A percentile compares a stretch with the other conserved stretches of the same genome.
Conservation (phyloP, 179 eudicot genomes). For the Beta macrorhiza region DNA sequence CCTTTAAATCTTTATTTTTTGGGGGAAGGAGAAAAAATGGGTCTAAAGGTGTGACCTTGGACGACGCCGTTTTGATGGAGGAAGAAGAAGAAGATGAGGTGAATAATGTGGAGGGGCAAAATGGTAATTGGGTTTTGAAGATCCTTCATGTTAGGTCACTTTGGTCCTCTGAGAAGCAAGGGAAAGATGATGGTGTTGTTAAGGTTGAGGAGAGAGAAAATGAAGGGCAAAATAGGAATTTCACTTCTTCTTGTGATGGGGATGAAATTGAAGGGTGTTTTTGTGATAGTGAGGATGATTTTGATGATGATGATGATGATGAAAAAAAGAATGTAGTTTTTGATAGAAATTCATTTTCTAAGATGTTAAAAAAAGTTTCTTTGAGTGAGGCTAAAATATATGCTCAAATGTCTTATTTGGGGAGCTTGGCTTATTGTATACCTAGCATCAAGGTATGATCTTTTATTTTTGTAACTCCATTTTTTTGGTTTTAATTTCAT, state of each 20-base stretch:
- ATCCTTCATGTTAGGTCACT: constrained; percentile 60
- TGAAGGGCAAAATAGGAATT: too few species aligned
- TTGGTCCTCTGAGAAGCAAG: constrained; percentile 38
- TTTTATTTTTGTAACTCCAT: not conserved
- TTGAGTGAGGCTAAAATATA: constrained; percentile 73
- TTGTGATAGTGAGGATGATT: constrained; percentile 28
- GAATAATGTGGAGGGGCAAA: constrained; percentile 28
- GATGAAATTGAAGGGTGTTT: constrained; percentile 13
- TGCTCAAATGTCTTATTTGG: constrained; percentile 87
- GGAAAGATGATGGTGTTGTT: not conserved
- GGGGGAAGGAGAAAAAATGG: constrained; percentile 37
- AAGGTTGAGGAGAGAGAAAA: constrained; percentile 18
- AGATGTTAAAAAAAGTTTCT: constrained; percentile 74
- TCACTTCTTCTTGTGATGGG: not conserved
- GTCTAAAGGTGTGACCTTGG: constrained; percentile 44
- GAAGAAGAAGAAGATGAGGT: constrained; percentile 25
- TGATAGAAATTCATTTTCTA: constrained; percentile 69
- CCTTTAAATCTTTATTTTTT: constrained; percentile 56
- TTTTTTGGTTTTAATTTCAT: too few species aligned
- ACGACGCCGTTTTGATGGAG: constrained; percentile 66
- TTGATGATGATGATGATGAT: constrained; percentile 28
- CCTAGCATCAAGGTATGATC: constrained; percentile 68
- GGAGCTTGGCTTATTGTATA: constrained; percentile 74
- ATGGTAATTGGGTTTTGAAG: constrained; percentile 84
- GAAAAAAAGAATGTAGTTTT: constrained; percentile 39